Base-by-base conservation (phyloP, 306 rosid species). In the Gillenia trifoliata region DNA sequence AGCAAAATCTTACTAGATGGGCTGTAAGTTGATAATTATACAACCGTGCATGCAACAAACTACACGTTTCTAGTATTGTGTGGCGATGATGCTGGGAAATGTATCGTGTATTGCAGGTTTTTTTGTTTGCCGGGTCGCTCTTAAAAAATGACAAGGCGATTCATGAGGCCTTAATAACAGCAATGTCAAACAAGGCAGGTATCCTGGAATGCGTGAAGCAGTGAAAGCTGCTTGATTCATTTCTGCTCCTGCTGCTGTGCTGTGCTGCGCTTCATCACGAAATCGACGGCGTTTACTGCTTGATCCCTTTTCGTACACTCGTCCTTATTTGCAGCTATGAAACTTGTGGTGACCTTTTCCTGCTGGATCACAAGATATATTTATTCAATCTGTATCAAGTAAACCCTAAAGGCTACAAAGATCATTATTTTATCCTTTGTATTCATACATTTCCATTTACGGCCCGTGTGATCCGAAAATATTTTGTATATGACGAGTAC, bases 1-100 rank as follows among this genome's bases (percentile, higher is more conserved):
- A 91, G 75, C 97, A 94, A 81, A 94, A 91, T 84, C 93, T 94
- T 60, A 94, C 97, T 11, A 90, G 97, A 91, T 91, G 98, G 98
- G 97, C 98, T 13, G 98, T 94, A 86, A 69, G 97, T 85, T 82
- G 43, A 66, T 78, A 16, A 54, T 31, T 34, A 50, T 60, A 50
- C 64, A 71, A 6, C 33, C 49, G 16, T 52, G 71, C 30, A n/a
- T 8, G 0, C 8, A 49, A 49, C 4, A 49, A 13, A 6, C 7
- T 17, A n/a, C n/a, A 28, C 26, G 29, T 50, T 19, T 19, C n/a
- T 38, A 49, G 61, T 22, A 23, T n/a, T n/a, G 23, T 4, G 31
- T 30, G 12, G 30, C 57, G 45, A 68, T 57, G 20, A 29, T 54
- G 31, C 34, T 55, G 60, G 72, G 20, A 38, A 5, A 60, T 49